Base-by-base conservation (phyloP, 441 rosid species). In the Mallotus japonicus region DNA sequence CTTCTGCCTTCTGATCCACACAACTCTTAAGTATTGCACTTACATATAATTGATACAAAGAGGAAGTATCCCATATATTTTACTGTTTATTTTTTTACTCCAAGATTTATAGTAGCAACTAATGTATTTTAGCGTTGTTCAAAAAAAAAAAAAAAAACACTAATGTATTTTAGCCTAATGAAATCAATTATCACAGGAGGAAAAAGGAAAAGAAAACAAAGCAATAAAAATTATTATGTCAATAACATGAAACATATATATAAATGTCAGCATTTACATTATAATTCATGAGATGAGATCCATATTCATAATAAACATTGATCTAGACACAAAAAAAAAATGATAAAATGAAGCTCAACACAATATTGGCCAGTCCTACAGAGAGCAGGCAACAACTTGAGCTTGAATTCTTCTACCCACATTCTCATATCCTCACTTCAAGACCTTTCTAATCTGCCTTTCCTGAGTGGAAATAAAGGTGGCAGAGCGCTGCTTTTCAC, bases 391-490 rank as follows among this genome's bases (percentile, higher is more conserved):
- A 54, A 42, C 12, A 44, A 44, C 6, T 8, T 44, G 2, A 28
- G 54, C 32, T 62, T 47, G 6, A 57, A 8, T 63, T 63, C n/a
- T 8, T 40, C 76, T 34, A 37, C 40, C 40, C 40, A 37, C 40
- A 37, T 6, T 37, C 40, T 37, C 40, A 37, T 37, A 37, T 37
- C 40, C 40, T 37, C 6, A 37, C 15, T 11, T 51, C 46, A 58
- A 79, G 84, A 86, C 82, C 86, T 86, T 69, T 85, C 90, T 75
- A 85, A 78, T 83, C 87, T 90, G 64, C 90, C 93, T 74, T 86
- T 94, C 84, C 74, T 86, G 4, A 81, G 75, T 0, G 95, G 93
- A 77, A 93, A 91, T 78, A 92, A 76, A 72, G 96, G 95, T 55
- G 93, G 95, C 81, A 92, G 79, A 13, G 86, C 75, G 74, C 77